Conservation (phyloP, 2,329 filamentous ascomycete species). For the Colletotrichum eleusines region DNA sequence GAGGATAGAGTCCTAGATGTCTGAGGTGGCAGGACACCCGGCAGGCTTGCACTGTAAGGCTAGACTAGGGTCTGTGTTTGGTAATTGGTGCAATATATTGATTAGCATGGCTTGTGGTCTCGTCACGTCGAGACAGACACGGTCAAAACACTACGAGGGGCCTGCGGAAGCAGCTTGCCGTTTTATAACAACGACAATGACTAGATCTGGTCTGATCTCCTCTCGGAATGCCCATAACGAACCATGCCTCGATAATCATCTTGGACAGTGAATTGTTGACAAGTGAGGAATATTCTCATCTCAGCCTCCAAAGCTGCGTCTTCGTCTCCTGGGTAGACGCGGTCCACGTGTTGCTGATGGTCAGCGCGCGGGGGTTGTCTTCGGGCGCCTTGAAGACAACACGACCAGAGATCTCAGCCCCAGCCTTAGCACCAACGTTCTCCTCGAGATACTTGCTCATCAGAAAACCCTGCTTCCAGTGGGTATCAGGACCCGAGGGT, state of each 20-base stretch:
- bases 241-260: neutral
- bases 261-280: neutral
- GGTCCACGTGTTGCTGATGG: constrained; percentile 74
- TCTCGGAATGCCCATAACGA: neutral
- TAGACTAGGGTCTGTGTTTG: neutral
- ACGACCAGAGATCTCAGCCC: constrained; percentile 72
- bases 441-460: constrained; percentile 72
- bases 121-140: neutral
- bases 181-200: neutral
- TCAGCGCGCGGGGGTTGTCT: constrained; percentile 76
- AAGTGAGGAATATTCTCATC: constrained; percentile 47
- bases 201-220: neutral
- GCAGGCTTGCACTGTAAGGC: neutral
- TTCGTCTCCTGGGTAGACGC: constrained; percentile 55
- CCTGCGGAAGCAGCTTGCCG: neutral
- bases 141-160: neutral
- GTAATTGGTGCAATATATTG: neutral
- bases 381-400: constrained; percentile 78
- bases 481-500: constrained; percentile 80
- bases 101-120: neutral
- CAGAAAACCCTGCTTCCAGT: constrained; percentile 90
- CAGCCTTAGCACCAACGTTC: constrained; percentile 61
- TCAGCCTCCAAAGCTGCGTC: constrained; percentile 64
- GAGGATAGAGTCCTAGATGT: neutral
- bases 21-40: neutral